phyloP scores from a whole-genome alignment of 768 basidiomycete genomes.

The Lactifluus echinatus region DNA sequence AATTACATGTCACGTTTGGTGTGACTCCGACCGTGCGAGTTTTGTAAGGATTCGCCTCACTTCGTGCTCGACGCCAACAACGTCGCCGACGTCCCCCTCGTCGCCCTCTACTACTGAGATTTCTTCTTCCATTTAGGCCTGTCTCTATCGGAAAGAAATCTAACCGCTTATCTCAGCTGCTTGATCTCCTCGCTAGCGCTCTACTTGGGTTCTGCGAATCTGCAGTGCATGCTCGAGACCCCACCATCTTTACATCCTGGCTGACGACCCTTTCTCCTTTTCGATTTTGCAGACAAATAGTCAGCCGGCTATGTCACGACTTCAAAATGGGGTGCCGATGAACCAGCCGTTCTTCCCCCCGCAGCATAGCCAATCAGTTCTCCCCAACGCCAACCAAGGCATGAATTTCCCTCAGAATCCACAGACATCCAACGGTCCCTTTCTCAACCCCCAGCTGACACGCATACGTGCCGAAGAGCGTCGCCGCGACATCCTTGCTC shows the following conservation, averaged over 20 bases:
- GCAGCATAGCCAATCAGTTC: slow-evolving; percentile 34
- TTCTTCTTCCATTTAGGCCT: slow-evolving; percentile 10
- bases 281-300: slow-evolving; percentile 38
- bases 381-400: slow-evolving; percentile 26
- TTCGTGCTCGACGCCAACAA: slow-evolving; percentile 21
- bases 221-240: slow-evolving; percentile 21
- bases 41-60: slow-evolving; percentile 21
- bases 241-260: slow-evolving; percentile 19
- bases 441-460: not conserved
- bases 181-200: slow-evolving; percentile 18
- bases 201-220: slow-evolving; percentile 14
- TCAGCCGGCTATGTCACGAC: slow-evolving; percentile 44
- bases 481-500: not conserved
- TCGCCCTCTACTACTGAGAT: slow-evolving; percentile 7
- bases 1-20: slow-evolving; percentile 11
- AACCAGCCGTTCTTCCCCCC: slow-evolving; percentile 31
- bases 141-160: slow-evolving; percentile 14
- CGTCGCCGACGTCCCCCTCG: slow-evolving; percentile 16
- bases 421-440: slow-evolving; percentile 20
- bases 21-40: slow-evolving; percentile 22
- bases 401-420: slow-evolving; percentile 27
- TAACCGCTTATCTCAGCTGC: slow-evolving; percentile 21
- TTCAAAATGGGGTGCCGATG: slow-evolving; percentile 29
- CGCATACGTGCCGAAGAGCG: slow-evolving; percentile 1
- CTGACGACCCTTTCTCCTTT: slow-evolving; percentile 11